phyloP scores from a whole-genome alignment of 1,284 basidiomycete species.

The Ceratobasidium sp. region DNA sequence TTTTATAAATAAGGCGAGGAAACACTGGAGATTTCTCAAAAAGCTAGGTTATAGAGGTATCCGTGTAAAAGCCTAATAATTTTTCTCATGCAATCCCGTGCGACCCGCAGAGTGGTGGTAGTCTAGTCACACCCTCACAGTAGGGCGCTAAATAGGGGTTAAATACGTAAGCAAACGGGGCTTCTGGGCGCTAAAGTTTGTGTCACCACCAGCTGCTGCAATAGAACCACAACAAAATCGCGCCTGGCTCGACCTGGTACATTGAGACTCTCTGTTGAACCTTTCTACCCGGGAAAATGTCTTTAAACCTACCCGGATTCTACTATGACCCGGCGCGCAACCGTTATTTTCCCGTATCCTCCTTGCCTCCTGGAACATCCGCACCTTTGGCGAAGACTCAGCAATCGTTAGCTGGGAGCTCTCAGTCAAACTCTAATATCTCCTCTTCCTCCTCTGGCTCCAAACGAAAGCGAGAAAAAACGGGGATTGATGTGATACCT shows the following conservation, averaged over 20 bases:
- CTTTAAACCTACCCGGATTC: conserved; percentile 38
- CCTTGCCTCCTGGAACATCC: conserved; percentile 13
- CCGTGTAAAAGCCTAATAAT: too few species aligned
- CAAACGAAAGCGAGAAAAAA: conserved; percentile 25
- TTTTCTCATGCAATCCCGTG: too few species aligned
- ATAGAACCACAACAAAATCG: too few species aligned
- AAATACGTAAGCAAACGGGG: background rate
- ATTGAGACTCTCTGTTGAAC: background rate
- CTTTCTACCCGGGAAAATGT: background rate
- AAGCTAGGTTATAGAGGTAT: too few species aligned
- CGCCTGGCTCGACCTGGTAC: background rate
- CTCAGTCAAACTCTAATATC: background rate
- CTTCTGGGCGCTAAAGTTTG: conserved; percentile 9
- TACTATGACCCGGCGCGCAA: conserved; percentile 40
- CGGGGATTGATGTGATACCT: background rate
- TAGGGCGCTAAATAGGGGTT: conserved; percentile 18
- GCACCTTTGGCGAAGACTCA: background rate
- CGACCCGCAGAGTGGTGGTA: background rate
- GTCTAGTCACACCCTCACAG: background rate
- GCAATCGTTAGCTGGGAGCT: background rate
- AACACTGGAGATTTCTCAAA: background rate
- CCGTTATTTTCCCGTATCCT: conserved; percentile 40
- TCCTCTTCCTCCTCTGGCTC: background rate
- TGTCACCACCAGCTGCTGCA: background rate
- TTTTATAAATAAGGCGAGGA: background rate